Base-by-base conservation (phyloP, 805 yeast species). In the Saccharomycopsis microspora region DNA sequence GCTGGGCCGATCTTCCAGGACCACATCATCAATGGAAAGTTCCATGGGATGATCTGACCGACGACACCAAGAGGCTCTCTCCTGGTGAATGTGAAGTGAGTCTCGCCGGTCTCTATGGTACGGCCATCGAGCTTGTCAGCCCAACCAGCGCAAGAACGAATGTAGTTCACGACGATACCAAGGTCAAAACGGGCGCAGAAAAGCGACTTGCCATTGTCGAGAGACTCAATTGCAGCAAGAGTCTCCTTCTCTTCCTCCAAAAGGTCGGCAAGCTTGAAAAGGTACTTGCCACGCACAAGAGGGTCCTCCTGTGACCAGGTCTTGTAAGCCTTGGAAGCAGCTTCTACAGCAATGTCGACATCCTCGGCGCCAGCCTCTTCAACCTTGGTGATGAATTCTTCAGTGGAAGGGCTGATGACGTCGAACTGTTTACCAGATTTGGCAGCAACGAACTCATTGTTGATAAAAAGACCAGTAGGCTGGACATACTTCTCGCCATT, bases 1-100 rank as follows among this genome's bases (percentile, higher is more conserved):
- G 94, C 95, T 42, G 97, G 96, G 50, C 89, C 96, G 53, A 89
- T 70, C 67, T 89, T 89, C 97, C 97, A 89, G 32, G 94, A 72
- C 71, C 87, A 83, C 93, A 89, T 88, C 64, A 86, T 74, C 57
- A 89, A 68, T 54, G 97, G 97, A 78, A 87, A 89, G 71, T 89
- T 89, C 97, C 97, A 89, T 57, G 97, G 96, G 56, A 89, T 88
- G 61, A 89, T 85, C 66, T 86, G 95, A 51, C 95, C 97, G 64
- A 95, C 86, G 42, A 89, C 96, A 63, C 96, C 97, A 59, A 85
- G 70, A 51, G 97, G 96, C 67, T 88, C 95, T 66, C 83, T 82
- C 64, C 80, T 78, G 55, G 90, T 81, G 68, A 82, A 86, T 53
- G 77, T 76, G 64, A 88, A 78, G 65, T 85, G 85, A 44, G 78